Evolutionary conservation across 139 green algal species (phyloP), one percentile per base, ranked within the genome.

Genomic region (Chara braunii): DNA sequence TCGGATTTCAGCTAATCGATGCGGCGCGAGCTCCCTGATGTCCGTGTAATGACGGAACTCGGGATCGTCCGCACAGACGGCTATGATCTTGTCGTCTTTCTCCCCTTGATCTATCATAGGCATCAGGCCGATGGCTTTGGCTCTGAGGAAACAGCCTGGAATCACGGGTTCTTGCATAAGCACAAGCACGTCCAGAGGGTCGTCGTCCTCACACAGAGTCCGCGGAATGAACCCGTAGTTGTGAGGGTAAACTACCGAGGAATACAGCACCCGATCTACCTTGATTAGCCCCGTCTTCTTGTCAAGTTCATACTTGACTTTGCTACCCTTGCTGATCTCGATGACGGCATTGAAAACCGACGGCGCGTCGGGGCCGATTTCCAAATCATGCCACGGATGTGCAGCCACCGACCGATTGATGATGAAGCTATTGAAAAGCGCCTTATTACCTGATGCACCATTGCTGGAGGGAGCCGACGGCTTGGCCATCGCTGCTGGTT

Each of bases 181-280:
- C 23, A 96, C 87, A 6, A 95, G 82, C 45, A 95, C 78, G 68
- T 97, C 90, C 37, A 97, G 54, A 4, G 90, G 86, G 62, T 97
- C 90, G 44, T 89, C 81, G 75, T 97, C 90, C 62, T 96, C 89
- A 73, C 91, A 95, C 36, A 95, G 83, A 2, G 91, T 97, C 68
- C 88, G 87, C 31, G 91, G 91, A 60, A 95, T 91, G 79, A 97
- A 97, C 31, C 85, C 85, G 24, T 84, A 82, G 71, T 81, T 81
- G 72, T 78, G 72, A 11, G 91, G 90, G 66, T 97, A 97, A 2
- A 95, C 86, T 0, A 97, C 91, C 14, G 76, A 87, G 8, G 85
- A 94, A 77, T 95, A 95, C 12, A 97, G 79, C 18, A 97, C 85
- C 43, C 91, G 84, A 78, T 97, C 91, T 0, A 97, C 88, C 51